phyloP scores from a whole-genome alignment of 768 basidiomycete genomes.

The Lactarius trivialis region DNA sequence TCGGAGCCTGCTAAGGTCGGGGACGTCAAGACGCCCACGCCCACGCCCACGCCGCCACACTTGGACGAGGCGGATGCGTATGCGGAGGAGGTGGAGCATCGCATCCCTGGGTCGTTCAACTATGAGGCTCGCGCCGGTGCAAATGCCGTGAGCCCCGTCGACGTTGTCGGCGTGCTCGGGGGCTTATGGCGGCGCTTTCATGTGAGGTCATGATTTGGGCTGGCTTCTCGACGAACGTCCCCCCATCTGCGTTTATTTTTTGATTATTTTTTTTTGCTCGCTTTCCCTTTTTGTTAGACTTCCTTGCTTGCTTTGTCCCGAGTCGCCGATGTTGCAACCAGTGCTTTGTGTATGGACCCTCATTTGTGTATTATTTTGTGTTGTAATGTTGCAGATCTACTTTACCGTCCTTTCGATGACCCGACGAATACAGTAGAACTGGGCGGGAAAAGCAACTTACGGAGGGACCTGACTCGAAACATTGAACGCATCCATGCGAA shows the following conservation, averaged over 20 bases:
- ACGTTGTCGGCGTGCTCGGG: background rate
- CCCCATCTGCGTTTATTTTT: background rate
- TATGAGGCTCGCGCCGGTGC: background rate
- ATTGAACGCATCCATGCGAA: too few relatives aligned
- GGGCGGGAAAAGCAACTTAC: background rate
- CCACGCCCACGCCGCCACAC: background rate
- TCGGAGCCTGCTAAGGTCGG: background rate
- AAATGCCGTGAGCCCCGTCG: background rate
- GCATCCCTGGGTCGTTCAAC: conserved; percentile 20
- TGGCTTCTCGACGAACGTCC: background rate
- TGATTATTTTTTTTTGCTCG: background rate
- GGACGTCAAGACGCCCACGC: background rate
- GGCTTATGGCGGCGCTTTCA: conserved; percentile 18
- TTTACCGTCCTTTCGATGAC: too few relatives aligned
- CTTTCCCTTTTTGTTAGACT: background rate
- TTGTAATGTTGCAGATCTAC: background rate
- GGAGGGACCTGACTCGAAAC: too few relatives aligned
- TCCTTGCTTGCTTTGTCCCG: background rate
- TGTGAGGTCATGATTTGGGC: background rate
- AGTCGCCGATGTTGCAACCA: too few relatives aligned
- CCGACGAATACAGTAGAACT: background rate
- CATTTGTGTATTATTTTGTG: background rate
- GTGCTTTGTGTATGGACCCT: too few relatives aligned
- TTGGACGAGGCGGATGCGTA: background rate
- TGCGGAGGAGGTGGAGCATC: background rate